Evolutionary conservation across 208 protist genomes (phyloP).

Genomic region (Spongospora subterranea): DNA sequence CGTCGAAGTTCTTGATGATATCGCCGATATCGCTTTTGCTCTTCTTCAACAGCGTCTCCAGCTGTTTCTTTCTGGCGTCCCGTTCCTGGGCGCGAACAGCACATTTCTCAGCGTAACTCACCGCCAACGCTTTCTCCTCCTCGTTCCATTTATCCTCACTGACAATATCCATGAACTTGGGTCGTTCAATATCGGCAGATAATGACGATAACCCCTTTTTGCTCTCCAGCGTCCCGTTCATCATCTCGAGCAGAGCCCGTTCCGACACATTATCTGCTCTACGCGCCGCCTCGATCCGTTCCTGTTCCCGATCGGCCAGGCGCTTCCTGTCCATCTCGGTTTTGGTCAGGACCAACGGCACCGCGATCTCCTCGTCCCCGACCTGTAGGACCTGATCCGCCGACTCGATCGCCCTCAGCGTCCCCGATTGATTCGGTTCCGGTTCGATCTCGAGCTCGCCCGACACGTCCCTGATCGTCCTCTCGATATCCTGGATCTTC

Average conservation of each 20-base stretch:
- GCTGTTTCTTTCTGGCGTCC: background rate
- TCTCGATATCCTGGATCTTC: background rate
- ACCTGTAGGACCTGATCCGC: background rate
- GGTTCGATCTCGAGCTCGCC: background rate
- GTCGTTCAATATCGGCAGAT: conserved; percentile 12
- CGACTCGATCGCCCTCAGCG: background rate
- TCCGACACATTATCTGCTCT: conserved; percentile 28
- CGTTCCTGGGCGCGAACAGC: background rate
- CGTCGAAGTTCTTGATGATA: background rate
- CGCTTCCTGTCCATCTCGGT: background rate
- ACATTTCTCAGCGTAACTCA: background rate
- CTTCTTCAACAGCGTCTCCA: conserved; percentile 55
- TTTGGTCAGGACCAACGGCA: background rate
- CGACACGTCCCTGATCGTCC: conserved; percentile 26
- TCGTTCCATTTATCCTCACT: background rate
- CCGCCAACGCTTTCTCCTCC: conserved; percentile 24
- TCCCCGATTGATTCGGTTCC: background rate
- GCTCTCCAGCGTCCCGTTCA: conserved; percentile 6
- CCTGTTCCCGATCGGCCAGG: background rate
- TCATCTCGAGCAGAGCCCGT: conserved; percentile 8
- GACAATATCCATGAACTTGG: background rate
- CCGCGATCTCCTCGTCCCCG: background rate
- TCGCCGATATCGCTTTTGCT: background rate
- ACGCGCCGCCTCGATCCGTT: background rate
- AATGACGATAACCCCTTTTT: background rate